These are phyloP conservation scores for Metrosideros polymorpha DNA, from an alignment of 441 rosid genomes.

Conservation along the genomic window DNA sequence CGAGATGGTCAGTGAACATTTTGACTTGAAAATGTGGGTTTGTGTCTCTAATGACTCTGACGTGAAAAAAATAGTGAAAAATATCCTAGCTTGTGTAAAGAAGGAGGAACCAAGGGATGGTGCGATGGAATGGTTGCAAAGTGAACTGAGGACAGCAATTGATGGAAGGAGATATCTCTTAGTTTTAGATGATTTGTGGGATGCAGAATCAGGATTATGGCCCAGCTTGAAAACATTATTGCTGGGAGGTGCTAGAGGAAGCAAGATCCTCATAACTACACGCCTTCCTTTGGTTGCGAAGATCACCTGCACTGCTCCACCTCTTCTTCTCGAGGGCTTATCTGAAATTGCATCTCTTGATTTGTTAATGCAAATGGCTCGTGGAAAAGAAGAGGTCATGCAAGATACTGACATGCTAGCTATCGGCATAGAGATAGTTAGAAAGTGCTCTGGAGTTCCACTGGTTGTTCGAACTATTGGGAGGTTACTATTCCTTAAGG, in stretches of 20 bases:
- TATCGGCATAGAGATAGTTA: not conserved
- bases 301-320: accelerated
- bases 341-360: accelerated
- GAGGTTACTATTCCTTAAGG: not conserved
- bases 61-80: not conserved
- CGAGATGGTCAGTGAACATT: accelerated
- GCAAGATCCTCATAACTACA: not conserved
- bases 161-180: not conserved
- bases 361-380: not conserved
- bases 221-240: not conserved
- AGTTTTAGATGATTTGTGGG: not conserved
- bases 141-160: accelerated
- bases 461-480: not conserved
- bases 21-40: not conserved
- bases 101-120: accelerated
- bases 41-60: not conserved
- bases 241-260: not conserved
- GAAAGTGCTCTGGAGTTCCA: not conserved
- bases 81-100: not conserved
- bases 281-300: accelerated
- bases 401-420: not conserved
- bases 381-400: accelerated
- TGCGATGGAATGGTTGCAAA: accelerated
- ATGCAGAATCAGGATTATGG: accelerated
- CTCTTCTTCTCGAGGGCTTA: accelerated